Evolutionary conservation across 192 early-diverging fungal species (phyloP).

Genomic region (Linnemannia zychae): DNA sequence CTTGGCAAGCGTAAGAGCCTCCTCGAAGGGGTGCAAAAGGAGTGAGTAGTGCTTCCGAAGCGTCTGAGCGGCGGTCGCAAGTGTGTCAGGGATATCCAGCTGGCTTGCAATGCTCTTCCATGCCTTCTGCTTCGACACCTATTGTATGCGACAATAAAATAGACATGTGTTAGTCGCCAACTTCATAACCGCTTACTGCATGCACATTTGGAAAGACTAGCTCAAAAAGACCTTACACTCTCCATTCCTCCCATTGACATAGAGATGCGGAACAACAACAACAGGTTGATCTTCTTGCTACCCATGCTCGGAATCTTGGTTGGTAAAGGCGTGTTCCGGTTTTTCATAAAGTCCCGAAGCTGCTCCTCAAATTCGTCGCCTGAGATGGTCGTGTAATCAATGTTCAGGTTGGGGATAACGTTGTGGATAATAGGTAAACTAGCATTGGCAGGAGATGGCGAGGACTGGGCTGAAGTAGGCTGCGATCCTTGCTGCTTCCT

Average conservation of each 20-base stretch:
- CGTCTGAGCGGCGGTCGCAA: conserved; percentile 53
- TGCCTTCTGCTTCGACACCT: conserved; percentile 56
- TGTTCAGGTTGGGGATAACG: conserved; percentile 45
- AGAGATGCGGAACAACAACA: conserved; percentile 45
- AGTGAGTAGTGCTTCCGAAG: conserved; percentile 53
- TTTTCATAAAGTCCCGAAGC: conserved; percentile 48
- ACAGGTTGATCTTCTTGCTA: conserved; percentile 53
- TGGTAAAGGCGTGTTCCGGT: conserved; percentile 39
- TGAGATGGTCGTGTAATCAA: conserved; percentile 42
- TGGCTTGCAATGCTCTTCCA: conserved; percentile 56
- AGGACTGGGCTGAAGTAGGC: conserved; percentile 51
- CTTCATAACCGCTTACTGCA: background rate
- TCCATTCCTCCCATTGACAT: conserved; percentile 58
- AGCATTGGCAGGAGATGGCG: conserved; percentile 49
- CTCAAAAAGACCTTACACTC: conserved; percentile 32
- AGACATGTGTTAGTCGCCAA: background rate
- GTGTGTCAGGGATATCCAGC: conserved; percentile 51
- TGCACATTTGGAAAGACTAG: too few relatives aligned
- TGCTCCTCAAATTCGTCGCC: conserved; percentile 55
- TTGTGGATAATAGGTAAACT: conserved; percentile 48
- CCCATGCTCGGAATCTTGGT: conserved; percentile 57
- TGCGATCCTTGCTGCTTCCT: conserved; percentile 52
- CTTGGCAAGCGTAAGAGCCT: conserved; percentile 38
- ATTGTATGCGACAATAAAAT: background rate
- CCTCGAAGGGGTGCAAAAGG: conserved; percentile 52